Percentiles rank a stretch among this genome's conserved stretches.
These are phyloP conservation scores for Asclepias syriaca DNA, from an alignment of 257 asterid genomes.

Conservation along the genomic window DNA sequence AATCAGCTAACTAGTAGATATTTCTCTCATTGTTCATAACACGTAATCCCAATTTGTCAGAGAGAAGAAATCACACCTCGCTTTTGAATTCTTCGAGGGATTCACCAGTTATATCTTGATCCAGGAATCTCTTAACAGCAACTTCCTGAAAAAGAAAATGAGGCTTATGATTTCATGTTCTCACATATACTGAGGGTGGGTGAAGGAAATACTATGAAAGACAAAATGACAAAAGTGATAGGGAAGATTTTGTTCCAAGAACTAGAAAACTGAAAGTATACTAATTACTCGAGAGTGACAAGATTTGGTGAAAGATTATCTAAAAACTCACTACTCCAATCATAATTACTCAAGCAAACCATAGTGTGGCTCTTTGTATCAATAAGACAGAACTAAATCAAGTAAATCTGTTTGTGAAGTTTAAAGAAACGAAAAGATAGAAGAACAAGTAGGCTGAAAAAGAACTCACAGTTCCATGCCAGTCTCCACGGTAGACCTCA, in stretches of 20 bases:
- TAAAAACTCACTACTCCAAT: not conserved
- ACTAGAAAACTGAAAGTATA: not conserved
- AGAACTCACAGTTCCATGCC: slow-evolving; percentile 98
- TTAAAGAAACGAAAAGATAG: not conserved
- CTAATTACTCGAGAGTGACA: not conserved
- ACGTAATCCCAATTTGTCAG: not conserved
- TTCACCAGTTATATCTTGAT: slow-evolving; percentile 83
- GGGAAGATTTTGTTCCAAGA: not conserved
- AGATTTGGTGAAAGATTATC: not conserved
- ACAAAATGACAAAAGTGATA: not conserved
- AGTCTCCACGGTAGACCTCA: slow-evolving; percentile 94
- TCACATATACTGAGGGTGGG: slow-evolving; percentile 15
- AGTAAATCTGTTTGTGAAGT: not conserved
- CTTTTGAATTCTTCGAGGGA: slow-evolving; percentile 94
- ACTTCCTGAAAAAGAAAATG: slow-evolving; percentile 65
- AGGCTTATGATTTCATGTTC: slow-evolving; percentile 19
- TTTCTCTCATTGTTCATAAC: not conserved
- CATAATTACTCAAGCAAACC: not conserved
- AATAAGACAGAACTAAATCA: slow-evolving; percentile 1
- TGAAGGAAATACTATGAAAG: slow-evolving; percentile 9
- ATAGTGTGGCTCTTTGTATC: not conserved
- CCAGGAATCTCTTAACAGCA: slow-evolving; percentile 91
- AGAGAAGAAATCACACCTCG: slow-evolving; percentile 55
- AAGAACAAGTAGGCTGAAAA: slow-evolving; percentile 6
- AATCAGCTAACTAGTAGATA: not conserved